Evolutionary conservation across 495 filamentous ascomycete genomes (phyloP).

Genomic region (Penicillium subrubescens): DNA sequence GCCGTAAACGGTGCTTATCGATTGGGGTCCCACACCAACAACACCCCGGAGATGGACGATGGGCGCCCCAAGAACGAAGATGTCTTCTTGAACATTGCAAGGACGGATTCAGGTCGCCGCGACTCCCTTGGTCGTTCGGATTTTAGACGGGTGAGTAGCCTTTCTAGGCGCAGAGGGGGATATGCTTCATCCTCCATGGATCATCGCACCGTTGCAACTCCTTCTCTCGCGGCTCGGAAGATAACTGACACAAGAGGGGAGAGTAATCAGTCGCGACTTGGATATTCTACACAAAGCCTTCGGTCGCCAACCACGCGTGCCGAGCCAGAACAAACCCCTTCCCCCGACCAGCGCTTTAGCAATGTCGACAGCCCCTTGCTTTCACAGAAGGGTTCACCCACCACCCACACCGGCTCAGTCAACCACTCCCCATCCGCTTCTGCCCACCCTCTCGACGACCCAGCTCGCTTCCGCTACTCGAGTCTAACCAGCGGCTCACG

Average conservation of each 20-base stretch:
- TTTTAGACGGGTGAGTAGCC: slow-evolving; percentile 51
- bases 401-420: slow-evolving; percentile 38
- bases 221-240: not conserved
- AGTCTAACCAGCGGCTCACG: slow-evolving; percentile 42
- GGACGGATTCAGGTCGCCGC: slow-evolving; percentile 50
- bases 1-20: slow-evolving; percentile 30
- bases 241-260: slow-evolving; percentile 10
- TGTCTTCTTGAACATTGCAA: slow-evolving; percentile 65
- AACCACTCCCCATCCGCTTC: slow-evolving; percentile 48
- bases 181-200: not conserved
- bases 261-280: slow-evolving; percentile 41
- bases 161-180: slow-evolving; percentile 4
- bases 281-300: slow-evolving; percentile 42
- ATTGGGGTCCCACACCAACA: slow-evolving; percentile 25
- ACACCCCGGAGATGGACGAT: slow-evolving; percentile 33
- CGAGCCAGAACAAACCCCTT: slow-evolving; percentile 41
- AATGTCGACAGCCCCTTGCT: slow-evolving; percentile 49
- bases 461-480: slow-evolving; percentile 43
- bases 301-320: slow-evolving; percentile 40
- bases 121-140: slow-evolving; percentile 49
- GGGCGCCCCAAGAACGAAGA: slow-evolving; percentile 53
- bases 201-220: not conserved
- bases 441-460: slow-evolving; percentile 54
- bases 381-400: slow-evolving; percentile 42
- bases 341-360: slow-evolving; percentile 45